Evolutionary conservation across 495 filamentous ascomycete genomes (phyloP).

Genomic region (Talaromyces borbonicus): DNA sequence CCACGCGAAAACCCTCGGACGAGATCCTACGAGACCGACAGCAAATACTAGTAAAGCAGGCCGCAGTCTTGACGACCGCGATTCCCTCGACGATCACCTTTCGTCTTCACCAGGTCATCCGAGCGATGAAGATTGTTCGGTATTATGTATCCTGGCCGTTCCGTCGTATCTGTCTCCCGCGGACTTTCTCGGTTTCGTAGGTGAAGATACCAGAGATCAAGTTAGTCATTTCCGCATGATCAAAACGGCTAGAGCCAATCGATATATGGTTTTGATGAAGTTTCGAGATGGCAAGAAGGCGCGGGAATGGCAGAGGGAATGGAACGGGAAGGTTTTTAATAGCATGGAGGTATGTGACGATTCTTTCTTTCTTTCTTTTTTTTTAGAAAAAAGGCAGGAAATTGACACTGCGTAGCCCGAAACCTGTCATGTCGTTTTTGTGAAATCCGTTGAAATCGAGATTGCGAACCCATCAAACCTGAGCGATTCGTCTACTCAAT

Average conservation of each 20-base stretch:
- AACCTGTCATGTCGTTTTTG: constrained; percentile 90
- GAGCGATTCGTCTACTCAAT: constrained; percentile 17
- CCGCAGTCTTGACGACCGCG: constrained; percentile 10
- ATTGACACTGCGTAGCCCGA: constrained; percentile 57
- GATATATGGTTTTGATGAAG: constrained; percentile 97
- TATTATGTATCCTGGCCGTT: constrained; percentile 87
- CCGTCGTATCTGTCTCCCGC: constrained; percentile 85
- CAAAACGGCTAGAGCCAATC: constrained; percentile 73
- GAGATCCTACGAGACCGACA: background rate
- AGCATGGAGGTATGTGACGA: constrained; percentile 65
- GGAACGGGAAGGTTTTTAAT: constrained; percentile 93
- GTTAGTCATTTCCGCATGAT: constrained; percentile 96
- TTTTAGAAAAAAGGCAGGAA: background rate
- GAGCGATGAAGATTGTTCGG: constrained; percentile 64
- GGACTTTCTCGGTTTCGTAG: constrained; percentile 88
- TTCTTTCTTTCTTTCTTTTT: constrained; percentile 2
- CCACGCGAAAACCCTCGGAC: background rate
- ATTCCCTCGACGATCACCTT: constrained; percentile 56
- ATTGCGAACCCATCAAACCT: constrained; percentile 18
- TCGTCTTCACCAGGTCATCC: constrained; percentile 41
- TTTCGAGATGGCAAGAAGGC: constrained; percentile 69
- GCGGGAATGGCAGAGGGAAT: constrained; percentile 69
- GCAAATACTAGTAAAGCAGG: constrained; percentile 1
- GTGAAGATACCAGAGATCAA: constrained; percentile 75
- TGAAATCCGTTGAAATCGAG: constrained; percentile 75